Evolutionary conservation across 192 early-diverging fungal genomes (phyloP).

Genomic region (Entophlyctis luteolus): DNA sequence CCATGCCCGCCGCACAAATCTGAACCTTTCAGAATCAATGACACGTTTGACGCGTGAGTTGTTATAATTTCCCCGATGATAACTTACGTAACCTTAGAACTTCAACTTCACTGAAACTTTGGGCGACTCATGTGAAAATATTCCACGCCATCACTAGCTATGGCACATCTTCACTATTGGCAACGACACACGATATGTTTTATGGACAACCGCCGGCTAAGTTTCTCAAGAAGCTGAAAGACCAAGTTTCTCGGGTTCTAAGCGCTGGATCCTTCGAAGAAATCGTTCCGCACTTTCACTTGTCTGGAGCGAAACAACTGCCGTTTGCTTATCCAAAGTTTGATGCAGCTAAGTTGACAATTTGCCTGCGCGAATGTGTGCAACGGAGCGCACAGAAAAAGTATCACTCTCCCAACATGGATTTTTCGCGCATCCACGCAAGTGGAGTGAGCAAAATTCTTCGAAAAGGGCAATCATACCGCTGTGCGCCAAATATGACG

Average conservation of each 20-base stretch:
- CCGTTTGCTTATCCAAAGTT: slow-evolving; percentile 7
- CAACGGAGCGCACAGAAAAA: slow-evolving; percentile 25
- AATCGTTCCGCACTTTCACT: slow-evolving; percentile 17
- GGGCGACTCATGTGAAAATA: slow-evolving; percentile 10
- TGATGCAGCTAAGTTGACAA: slow-evolving; percentile 18
- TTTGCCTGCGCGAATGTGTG: slow-evolving; percentile 8
- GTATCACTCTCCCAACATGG: slow-evolving; percentile 33
- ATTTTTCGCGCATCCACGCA: slow-evolving; percentile 29
- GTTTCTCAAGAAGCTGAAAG: slow-evolving; percentile 22
- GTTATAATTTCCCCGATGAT: not conserved
- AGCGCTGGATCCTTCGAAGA: not conserved
- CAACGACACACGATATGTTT: slow-evolving; percentile 17
- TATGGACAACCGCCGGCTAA: slow-evolving; percentile 25
- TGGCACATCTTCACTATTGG: not conserved
- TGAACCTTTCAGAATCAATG: slow-evolving; percentile 16
- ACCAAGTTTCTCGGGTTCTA: not conserved
- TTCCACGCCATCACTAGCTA: slow-evolving; percentile 16
- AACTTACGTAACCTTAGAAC: not conserved
- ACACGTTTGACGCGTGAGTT: not conserved
- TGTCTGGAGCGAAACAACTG: not conserved
- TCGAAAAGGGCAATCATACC: slow-evolving; percentile 30
- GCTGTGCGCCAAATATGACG: slow-evolving; percentile 20
- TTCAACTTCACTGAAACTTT: slow-evolving; percentile 2
- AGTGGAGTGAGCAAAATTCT: slow-evolving; percentile 34
- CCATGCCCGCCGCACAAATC: not conserved